Base-by-base conservation (phyloP, 768 basidiomycete genomes). In the Amanita thiersii region DNA sequence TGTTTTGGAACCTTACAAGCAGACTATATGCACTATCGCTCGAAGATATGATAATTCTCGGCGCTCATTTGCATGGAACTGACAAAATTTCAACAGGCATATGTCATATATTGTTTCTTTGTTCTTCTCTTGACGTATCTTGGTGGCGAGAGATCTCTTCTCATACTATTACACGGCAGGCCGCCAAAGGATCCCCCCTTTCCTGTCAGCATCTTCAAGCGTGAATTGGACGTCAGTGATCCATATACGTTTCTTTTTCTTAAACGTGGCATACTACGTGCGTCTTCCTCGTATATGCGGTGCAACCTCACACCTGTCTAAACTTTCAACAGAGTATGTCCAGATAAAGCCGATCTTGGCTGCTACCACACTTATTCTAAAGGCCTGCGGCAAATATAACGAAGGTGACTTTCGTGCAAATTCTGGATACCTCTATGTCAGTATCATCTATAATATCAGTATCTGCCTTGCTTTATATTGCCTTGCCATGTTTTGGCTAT, bases 401-500 rank as follows among this genome's bases (percentile, higher is more conserved):
- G 94, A 97, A 60, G 94, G 94, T 39, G 73, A 82, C 54, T 81
- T 98, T 51, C 77, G 81, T 20, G 75, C 79, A 20, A 75, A 79
- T 47, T 89, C 91, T 0, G 93, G 93, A 12, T 98, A 94, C 56
- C 75, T 94, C 43, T 97, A 93, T 56, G 72, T 94, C 60, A 87
- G 80, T 53, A 71, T 94, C 50, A 64, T 93, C 40, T 93, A 85
- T 66, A 88, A 90, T 66, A 57, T 70, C 40, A 86, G 83, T 53
- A 91, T 91, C 35, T 84, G 79, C 60, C 65, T 86, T 33, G 75
- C 74, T 21, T 61, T 93, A 17, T 93, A 91, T 66, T 97, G 93
- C 53, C 73, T 98, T 29, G 96, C 91, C 0, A 82, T 96, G 64
- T 97, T 98, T 62, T 99, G 96, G 96, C 74, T 93, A 42, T 89